These are phyloP conservation scores for Mycena indigotica DNA, from an alignment of 768 basidiomycete species.

Conservation along the genomic window DNA sequence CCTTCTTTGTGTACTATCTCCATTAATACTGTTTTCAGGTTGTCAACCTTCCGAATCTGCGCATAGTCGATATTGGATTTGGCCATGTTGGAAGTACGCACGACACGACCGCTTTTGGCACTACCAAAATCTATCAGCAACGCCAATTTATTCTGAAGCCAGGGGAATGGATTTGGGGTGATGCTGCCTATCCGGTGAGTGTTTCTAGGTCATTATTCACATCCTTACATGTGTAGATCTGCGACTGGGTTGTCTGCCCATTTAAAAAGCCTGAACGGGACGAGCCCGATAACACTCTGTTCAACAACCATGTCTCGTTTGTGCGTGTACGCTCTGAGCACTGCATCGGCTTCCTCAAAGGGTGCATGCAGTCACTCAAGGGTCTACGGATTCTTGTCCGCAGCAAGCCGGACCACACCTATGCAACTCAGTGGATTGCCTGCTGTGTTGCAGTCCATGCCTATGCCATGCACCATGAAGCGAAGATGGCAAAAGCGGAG, in stretches of 20 bases:
- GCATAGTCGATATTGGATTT: slow-evolving; percentile 37
- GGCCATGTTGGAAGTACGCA: slow-evolving; percentile 39
- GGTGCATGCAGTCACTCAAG: neutral
- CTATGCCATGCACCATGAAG: slow-evolving; percentile 3
- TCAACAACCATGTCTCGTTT: slow-evolving; percentile 1
- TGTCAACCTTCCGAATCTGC: slow-evolving; percentile 31
- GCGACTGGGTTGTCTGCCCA: neutral
- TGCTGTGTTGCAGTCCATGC: slow-evolving; percentile 1
- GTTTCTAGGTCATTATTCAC: slow-evolving; percentile 28
- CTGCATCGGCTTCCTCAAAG: slow-evolving; percentile 3
- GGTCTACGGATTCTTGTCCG: neutral
- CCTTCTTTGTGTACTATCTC: neutral
- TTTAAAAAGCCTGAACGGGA: slow-evolving; percentile 1
- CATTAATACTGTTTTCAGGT: slow-evolving; percentile 9
- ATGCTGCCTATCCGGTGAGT: slow-evolving; percentile 35
- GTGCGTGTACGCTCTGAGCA: slow-evolving; percentile 3
- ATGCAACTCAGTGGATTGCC: slow-evolving; percentile 1
- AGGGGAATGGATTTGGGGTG: slow-evolving; percentile 34
- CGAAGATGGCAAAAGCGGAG: neutral
- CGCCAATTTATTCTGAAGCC: slow-evolving; percentile 20
- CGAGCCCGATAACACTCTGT: neutral
- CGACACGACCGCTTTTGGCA: slow-evolving; percentile 36
- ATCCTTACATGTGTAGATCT: slow-evolving; percentile 2
- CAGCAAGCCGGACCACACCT: neutral
- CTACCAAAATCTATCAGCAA: slow-evolving; percentile 28